Evolutionary conservation across 202 grass and related monocot species (phyloP), one percentile per base, ranked within the genome.

Genomic region (Setaria viridis): DNA sequence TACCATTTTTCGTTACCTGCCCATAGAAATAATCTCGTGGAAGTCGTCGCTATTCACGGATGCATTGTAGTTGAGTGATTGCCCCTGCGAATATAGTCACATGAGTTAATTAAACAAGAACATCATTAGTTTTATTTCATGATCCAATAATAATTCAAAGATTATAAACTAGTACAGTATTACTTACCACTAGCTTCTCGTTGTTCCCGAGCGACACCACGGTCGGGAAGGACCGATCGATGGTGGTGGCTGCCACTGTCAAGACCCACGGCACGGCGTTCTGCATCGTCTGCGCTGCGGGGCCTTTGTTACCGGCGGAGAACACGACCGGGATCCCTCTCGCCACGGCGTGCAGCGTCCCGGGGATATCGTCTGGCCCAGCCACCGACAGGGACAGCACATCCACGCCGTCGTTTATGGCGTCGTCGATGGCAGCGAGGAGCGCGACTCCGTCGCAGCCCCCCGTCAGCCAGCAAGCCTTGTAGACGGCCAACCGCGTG

Each of bases 211-310:
- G 89, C 6, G 62, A 68, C 0, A 92, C 56, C 56, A 42, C 1
- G 3, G 92, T 92, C 0, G 87, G 92, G 70, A 94, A 94, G 2
- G 82, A 39, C 2, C 92, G 69, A 47, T 94, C 90, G 0, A 94
- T 80, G 3, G 89, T 94, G 85, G 32, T 80, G 2, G 92, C 89
- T 0, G 92, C 89, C 8, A 94, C 92, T 1, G 78, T 90, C 7
- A 90, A 81, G 43, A 84, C 92, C 90, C 92, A 94, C 1, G 92
- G 92, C 41, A 67, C 30, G 1, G 67, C 47, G 19, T 94, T 94
- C 1, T 0, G 0, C 70, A 89, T 47, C 3, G 62, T 85, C 2
- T 85, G 35, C 35, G 87, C 78, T 0, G 50, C 57, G 1, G 90
- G 86, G 10, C 83, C 90, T 0, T 53, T 0, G 66, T 89, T 92